Percentiles rank a stretch among this genome's conserved stretches.
phyloP scores from a whole-genome alignment of 257 asterid genomes.

The Ocimum tenuiflorum region DNA sequence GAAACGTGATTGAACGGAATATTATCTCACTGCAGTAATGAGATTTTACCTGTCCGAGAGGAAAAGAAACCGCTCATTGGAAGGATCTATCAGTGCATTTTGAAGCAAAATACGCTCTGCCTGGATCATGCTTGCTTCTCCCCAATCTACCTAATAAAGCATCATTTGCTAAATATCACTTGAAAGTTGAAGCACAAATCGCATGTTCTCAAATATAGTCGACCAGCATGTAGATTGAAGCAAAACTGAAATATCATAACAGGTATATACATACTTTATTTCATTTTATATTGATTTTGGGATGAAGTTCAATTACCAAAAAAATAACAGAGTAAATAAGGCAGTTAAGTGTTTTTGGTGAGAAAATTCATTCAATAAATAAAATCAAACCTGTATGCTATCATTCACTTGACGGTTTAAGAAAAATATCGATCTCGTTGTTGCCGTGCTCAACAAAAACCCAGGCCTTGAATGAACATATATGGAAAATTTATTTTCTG shows the following conservation, averaged over 20 bases:
- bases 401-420: slow-evolving; percentile 73
- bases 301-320: background rate
- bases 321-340: background rate
- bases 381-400: slow-evolving; percentile 72
- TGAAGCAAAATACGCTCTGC: slow-evolving; percentile 89
- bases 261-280: background rate
- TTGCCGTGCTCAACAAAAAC: slow-evolving; percentile 60
- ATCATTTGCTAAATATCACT: slow-evolving; percentile 32
- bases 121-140: slow-evolving; percentile 96
- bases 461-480: slow-evolving; percentile 95
- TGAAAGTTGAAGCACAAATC: slow-evolving; percentile 6
- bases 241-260: background rate
- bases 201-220: slow-evolving; percentile 1
- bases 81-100: slow-evolving; percentile 69
- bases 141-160: slow-evolving; percentile 91
- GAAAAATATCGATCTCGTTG: slow-evolving; percentile 73
- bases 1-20: background rate
- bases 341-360: background rate
- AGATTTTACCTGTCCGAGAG: slow-evolving; percentile 82
- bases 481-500: slow-evolving; percentile 64
- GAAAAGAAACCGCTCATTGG: slow-evolving; percentile 73
- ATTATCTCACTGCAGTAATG: background rate
- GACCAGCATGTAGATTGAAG: slow-evolving; percentile 2
- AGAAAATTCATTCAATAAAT: slow-evolving; percentile 1
- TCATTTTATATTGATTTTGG: background rate